Base-by-base conservation (phyloP, 1,284 basidiomycete genomes). In the Cutaneotrichosporon sp. region DNA sequence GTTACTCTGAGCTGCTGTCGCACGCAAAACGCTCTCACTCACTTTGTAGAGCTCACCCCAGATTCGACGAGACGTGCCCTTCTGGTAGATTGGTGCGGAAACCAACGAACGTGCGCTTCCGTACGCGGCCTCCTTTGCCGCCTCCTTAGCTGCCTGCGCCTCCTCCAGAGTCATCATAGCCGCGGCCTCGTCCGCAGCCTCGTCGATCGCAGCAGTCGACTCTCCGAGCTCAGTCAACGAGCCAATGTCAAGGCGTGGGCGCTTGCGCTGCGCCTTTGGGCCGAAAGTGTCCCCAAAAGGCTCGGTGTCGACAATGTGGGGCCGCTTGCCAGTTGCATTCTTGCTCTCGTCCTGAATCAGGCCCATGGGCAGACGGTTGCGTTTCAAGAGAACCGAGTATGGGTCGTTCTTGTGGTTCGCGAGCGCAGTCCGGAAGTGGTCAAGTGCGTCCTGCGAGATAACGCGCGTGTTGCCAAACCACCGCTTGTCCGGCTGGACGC, bases 381-480 rank as follows among this genome's bases (percentile, higher is more conserved):
- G 81, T 53, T 86, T 85, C 38, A 97, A 75, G 16, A 97, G 81
- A 4, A 97, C 92, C 6, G 90, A 91, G 72, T 96, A 97, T 0
- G 93, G 93, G 68, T 97, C 91, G 73, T 88, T 82, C 65, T 89
- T 88, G 72, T 85, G 90, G 12, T 81, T 78, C 27, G 82, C 80
- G 43, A 97, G 80, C 61, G 87, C 90, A 12, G 88, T 90, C 47
- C 92, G 79, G 77, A 97, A 96, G 73, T 94, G 92, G 67, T 97
- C 92, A 65, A 97, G 76, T 7, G 92, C 91, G 34, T 83, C 87
- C 70, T 97, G 92, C n/a, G 89, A 91, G 71, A 99, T 97, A 48
- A 97, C 94, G 68, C 96, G 81, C 11, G 96, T 98, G 77, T 98
- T 98, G 43, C 90, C 92, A 66, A 97, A 97, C 92, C 38, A 41